A percentile compares a stretch with the other conserved stretches of the same genome.
Evolutionary conservation across 768 basidiomycete species (phyloP).

Genomic region (Suillus plorans): DNA sequence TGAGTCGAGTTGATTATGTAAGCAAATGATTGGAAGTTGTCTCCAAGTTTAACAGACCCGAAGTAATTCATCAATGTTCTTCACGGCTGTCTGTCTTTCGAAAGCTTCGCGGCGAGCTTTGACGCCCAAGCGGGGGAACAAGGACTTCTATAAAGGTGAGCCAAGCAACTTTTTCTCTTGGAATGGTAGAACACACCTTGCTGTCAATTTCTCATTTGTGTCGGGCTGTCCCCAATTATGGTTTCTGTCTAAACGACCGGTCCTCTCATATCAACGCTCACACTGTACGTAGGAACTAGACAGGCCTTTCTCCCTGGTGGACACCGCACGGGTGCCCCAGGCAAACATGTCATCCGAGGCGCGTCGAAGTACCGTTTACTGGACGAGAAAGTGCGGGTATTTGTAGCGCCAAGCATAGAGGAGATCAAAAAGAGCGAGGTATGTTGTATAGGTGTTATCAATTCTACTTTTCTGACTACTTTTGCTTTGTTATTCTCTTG

Average conservation of each 20-base stretch:
- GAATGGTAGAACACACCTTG: not conserved
- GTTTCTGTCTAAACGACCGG: not conserved
- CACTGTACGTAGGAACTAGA: conserved; percentile 62
- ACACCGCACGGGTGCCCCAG: conserved; percentile 84
- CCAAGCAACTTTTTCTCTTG: not conserved
- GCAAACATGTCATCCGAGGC: conserved; percentile 76
- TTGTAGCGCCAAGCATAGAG: conserved; percentile 74
- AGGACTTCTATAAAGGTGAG: conserved; percentile 96
- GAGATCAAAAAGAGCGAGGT: conserved; percentile 60
- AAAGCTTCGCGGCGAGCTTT: conserved; percentile 85
- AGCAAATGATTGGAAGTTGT: not conserved
- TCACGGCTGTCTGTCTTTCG: conserved; percentile 65
- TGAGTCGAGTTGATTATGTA: not conserved
- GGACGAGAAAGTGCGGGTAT: conserved; percentile 82
- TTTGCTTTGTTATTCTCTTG: not conserved
- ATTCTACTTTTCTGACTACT: not conserved
- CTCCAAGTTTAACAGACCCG: not conserved
- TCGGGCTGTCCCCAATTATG: not conserved
- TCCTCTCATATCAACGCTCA: not conserved
- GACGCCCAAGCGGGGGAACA: conserved; percentile 87
- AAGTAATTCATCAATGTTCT: conserved; percentile 48
- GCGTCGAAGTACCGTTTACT: conserved; percentile 79
- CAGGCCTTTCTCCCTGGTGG: conserved; percentile 84
- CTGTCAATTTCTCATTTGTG: not conserved
- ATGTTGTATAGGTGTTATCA: conserved; percentile 25